phyloP scores from a whole-genome alignment of 2,329 filamentous ascomycete genomes.

The Metarhizium guizhouense region DNA sequence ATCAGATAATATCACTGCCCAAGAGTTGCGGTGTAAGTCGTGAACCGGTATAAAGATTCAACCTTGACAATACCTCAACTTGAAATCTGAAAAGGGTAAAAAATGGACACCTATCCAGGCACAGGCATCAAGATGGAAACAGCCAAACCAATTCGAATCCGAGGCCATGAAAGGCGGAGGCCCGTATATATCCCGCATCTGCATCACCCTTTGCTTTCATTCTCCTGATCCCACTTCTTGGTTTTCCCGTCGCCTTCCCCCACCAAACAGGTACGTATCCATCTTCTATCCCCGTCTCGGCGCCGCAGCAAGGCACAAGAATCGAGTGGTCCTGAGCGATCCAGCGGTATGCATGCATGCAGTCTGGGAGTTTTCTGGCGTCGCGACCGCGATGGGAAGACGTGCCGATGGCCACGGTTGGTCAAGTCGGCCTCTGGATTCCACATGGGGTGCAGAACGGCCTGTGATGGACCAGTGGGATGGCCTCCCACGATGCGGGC shows the following conservation, averaged over 20 bases:
- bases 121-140: neutral
- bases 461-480: conserved; percentile 2
- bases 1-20: too few species aligned
- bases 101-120: neutral
- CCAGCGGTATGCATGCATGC: neutral
- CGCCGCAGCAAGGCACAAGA: neutral
- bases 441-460: conserved; percentile 1
- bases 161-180: neutral
- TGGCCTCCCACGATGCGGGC: neutral
- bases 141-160: neutral
- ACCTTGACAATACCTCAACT: neutral
- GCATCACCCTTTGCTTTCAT: neutral
- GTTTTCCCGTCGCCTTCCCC: conserved; percentile 3
- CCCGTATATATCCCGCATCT: neutral
- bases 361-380: neutral
- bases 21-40: neutral
- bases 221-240: neutral
- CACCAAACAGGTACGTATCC: neutral
- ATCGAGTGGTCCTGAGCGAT: conserved; percentile 14
- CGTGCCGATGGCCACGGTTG: conserved; percentile 10
- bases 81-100: neutral
- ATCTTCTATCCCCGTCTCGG: neutral
- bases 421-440: neutral
- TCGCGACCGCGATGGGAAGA: conserved; percentile 11
- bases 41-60: neutral